Percentiles rank a stretch among this genome's conserved stretches.
Conservation (phyloP, 805 yeast genomes). For the Starmerella potacharoeniae region DNA sequence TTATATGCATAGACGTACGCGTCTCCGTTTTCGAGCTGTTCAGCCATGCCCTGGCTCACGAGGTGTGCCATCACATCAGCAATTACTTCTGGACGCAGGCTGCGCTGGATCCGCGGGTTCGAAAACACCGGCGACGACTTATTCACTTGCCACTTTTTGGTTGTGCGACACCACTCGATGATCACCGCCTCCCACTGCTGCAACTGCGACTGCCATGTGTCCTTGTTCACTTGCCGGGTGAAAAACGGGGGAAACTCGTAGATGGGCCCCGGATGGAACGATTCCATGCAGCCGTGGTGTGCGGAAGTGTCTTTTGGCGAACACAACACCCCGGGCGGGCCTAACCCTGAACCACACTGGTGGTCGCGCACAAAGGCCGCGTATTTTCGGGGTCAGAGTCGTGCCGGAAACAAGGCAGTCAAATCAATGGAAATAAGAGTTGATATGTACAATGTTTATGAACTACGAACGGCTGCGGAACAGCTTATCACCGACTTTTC, state of each 20-base stretch:
- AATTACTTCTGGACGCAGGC: constrained; percentile 44
- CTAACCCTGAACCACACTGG: background rate
- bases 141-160: constrained; percentile 43
- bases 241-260: constrained; percentile 82
- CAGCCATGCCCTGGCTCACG: constrained; percentile 46
- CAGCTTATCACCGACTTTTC: constrained; percentile 26
- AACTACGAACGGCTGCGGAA: constrained; percentile 17
- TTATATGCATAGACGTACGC: constrained; percentile 54
- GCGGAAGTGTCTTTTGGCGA: too few species aligned
- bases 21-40: constrained; percentile 35
- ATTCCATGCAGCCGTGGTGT: background rate
- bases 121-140: constrained; percentile 26
- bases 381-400: too few species aligned
- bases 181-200: constrained; percentile 66
- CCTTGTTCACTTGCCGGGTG: constrained; percentile 76
- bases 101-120: constrained; percentile 28
- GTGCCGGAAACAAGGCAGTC: too few species aligned
- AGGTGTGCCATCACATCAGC: constrained; percentile 46
- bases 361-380: too few species aligned
- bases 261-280: constrained; percentile 33
- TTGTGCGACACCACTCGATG: constrained; percentile 45
- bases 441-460: constrained; percentile 6
- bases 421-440: background rate
- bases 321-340: too few species aligned
- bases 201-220: constrained; percentile 65